A percentile compares a stretch with the other conserved stretches of the same genome.
Evolutionary conservation across 2,329 filamentous ascomycete species (phyloP).

Genomic region (Penicillium sp.): DNA sequence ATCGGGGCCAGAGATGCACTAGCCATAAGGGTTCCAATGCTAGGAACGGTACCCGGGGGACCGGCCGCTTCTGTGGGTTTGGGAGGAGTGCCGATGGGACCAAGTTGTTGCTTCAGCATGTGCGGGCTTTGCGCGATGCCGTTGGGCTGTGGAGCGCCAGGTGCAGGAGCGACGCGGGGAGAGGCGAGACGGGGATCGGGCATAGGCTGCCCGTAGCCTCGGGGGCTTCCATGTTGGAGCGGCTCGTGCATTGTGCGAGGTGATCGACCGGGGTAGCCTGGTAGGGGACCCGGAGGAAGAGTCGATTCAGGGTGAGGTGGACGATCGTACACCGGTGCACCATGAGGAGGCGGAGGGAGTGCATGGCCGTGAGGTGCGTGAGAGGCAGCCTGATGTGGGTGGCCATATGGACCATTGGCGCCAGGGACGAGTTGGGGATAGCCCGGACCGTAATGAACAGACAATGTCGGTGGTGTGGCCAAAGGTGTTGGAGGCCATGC

Average conservation of each 20-base stretch:
- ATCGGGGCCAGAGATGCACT: conserved; percentile 31
- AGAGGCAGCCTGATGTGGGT: conserved; percentile 25
- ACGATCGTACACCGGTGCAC: conserved; percentile 35
- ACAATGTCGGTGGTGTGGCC: conserved; percentile 42
- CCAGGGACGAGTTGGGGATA: conserved; percentile 39
- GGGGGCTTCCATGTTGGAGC: conserved; percentile 30
- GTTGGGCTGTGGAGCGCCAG: conserved; percentile 23
- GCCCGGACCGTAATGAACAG: conserved; percentile 35
- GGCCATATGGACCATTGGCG: conserved; percentile 35
- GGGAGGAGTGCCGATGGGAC: conserved; percentile 18
- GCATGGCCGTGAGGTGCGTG: conserved; percentile 25
- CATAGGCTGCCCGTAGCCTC: conserved; percentile 26
- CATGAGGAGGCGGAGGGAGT: conserved; percentile 28
- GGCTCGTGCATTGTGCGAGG: conserved; percentile 28
- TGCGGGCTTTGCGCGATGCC: conserved; percentile 28
- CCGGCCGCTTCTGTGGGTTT: conserved; percentile 27
- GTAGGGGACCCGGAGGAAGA: conserved; percentile 26
- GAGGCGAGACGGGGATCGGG: conserved; percentile 38
- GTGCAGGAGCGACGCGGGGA: conserved; percentile 31
- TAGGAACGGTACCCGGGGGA: conserved; percentile 51
- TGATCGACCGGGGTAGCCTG: conserved; percentile 28
- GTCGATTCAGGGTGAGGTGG: conserved; percentile 34
- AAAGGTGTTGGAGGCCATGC: conserved; percentile 48
- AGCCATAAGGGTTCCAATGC: conserved; percentile 51
- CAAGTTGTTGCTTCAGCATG: conserved; percentile 24